Conservation (phyloP, 2,329 filamentous ascomycete species). For the Talaromyces albobiverticillius region DNA sequence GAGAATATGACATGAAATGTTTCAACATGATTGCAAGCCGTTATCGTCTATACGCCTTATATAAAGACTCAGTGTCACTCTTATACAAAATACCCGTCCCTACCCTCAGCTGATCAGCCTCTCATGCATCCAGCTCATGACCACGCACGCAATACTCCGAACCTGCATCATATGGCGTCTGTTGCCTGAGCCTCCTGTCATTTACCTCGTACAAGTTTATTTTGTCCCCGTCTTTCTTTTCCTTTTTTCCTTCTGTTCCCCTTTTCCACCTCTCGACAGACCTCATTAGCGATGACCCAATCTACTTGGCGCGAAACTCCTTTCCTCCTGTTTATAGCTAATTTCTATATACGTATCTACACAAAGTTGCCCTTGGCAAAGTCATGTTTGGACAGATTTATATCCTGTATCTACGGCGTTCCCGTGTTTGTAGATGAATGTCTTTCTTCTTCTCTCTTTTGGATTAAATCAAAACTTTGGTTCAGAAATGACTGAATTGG, state of each 20-base stretch:
- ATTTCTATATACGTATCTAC: constrained; percentile 4
- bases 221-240: background rate
- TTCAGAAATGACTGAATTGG: background rate
- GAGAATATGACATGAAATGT: constrained; percentile 13
- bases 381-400: background rate
- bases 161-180: constrained; percentile 15
- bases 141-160: background rate
- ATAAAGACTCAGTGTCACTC: background rate
- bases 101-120: background rate
- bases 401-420: constrained; percentile 11
- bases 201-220: background rate
- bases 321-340: background rate
- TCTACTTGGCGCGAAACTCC: background rate
- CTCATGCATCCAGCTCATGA: background rate
- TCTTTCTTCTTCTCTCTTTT: background rate
- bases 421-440: constrained; percentile 5
- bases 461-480: background rate
- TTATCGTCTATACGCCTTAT: background rate
- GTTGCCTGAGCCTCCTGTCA: background rate
- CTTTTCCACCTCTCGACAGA: background rate
- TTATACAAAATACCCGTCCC: background rate
- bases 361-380: background rate
- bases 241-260: background rate
- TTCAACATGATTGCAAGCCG: background rate
- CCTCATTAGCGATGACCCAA: background rate